A percentile compares a stretch with the other conserved stretches of the same genome.
phyloP scores from a whole-genome alignment of 1,284 basidiomycete genomes.

The Thelephora terrestris region DNA sequence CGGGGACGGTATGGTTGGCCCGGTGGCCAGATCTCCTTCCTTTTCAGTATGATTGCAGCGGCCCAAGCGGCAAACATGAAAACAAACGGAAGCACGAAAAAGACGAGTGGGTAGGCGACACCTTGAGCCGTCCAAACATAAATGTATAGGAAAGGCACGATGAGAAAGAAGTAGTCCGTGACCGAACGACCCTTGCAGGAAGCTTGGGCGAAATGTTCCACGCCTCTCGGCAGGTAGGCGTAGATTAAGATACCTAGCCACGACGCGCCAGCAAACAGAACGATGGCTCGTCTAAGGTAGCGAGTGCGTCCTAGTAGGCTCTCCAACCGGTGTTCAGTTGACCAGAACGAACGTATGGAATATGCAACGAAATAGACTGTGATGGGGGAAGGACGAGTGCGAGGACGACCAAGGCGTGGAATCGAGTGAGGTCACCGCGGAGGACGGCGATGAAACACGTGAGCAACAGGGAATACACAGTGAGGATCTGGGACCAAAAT shows the following conservation, averaged over 20 bases:
- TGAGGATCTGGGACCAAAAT: constrained; percentile 5
- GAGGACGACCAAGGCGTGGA: no score
- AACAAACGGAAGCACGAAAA: background rate
- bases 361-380: no score
- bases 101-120: background rate
- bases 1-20: background rate
- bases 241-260: background rate
- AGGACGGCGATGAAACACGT: background rate
- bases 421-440: background rate
- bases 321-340: constrained; percentile 1
- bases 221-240: background rate
- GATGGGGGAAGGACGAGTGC: no score
- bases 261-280: background rate
- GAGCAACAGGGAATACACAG: constrained; percentile 3
- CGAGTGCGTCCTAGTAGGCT: constrained; percentile 1
- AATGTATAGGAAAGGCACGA: background rate
- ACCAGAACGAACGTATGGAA: no score
- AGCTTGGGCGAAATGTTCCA: background rate
- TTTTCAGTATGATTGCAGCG: constrained; percentile 1
- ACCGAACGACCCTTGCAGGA: background rate
- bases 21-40: constrained; percentile 4
- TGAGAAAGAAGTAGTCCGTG: background rate
- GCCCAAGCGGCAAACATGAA: background rate
- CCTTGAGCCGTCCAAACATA: background rate
- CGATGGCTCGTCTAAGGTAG: background rate